Percentiles rank a stretch among this genome's conserved stretches.
Evolutionary conservation across 176 grass and related monocot species (phyloP).

Genomic region (Oryza glumipatula): DNA sequence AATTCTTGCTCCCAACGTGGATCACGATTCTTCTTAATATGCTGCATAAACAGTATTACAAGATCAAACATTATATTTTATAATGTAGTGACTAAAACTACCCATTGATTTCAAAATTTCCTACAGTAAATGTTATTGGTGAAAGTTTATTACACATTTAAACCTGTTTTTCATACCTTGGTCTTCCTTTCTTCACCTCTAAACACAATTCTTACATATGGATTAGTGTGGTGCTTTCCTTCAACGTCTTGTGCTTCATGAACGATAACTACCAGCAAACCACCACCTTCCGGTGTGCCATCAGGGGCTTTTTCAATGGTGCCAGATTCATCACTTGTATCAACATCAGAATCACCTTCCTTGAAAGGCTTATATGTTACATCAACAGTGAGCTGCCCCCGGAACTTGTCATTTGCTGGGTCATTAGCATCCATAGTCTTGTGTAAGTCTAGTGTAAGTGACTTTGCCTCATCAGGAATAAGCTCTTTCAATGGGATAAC

Average conservation of each 20-base stretch:
- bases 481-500: constrained; percentile 66
- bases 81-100: not conserved
- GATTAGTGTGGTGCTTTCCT: constrained; percentile 90
- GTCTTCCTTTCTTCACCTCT: constrained; percentile 81
- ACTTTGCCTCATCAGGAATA: constrained; percentile 68
- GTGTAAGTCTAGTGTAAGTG: constrained; percentile 70
- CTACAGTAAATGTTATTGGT: not conserved
- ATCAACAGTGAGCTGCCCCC: constrained; percentile 67
- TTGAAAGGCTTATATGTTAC: constrained; percentile 72
- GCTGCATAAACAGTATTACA: constrained; percentile 42
- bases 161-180: constrained; percentile 56
- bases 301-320: constrained; percentile 69
- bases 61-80: not conserved
- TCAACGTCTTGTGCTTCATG: constrained; percentile 90
- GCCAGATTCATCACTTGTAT: constrained; percentile 62
- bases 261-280: constrained; percentile 69
- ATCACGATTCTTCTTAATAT: constrained; percentile 84
- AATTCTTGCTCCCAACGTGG: constrained; percentile 82
- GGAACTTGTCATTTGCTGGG: constrained; percentile 72
- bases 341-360: constrained; percentile 58
- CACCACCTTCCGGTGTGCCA: constrained; percentile 74
- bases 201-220: constrained; percentile 67
- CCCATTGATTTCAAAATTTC: not conserved
- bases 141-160: constrained; percentile 2
- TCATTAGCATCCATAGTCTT: constrained; percentile 80